phyloP scores from a whole-genome alignment of 1,284 basidiomycete species.

The Taiwanofungus camphoratus region DNA sequence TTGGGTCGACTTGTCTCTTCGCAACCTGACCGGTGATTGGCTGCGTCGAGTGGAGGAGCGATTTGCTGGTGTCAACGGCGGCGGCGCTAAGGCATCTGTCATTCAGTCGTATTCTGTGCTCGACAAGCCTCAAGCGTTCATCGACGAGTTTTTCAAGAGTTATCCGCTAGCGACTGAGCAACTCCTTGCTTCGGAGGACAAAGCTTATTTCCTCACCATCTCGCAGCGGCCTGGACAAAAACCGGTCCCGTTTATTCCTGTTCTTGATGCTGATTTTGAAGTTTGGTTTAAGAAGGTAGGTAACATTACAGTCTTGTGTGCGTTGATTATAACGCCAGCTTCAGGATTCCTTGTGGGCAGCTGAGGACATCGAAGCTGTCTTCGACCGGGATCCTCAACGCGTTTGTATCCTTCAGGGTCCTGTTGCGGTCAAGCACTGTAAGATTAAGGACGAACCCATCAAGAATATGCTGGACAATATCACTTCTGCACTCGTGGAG shows the following conservation, averaged over 20 bases:
- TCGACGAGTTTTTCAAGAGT: constrained; percentile 79
- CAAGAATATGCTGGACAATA: constrained; percentile 85
- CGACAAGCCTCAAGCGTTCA: constrained; percentile 76
- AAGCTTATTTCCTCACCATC: constrained; percentile 93
- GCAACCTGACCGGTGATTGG: constrained; percentile 97
- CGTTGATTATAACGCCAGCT: constrained; percentile 15
- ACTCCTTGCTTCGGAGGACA: constrained; percentile 92
- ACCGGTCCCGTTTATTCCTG: constrained; percentile 98
- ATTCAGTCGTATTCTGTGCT: constrained; percentile 87
- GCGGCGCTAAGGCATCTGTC: constrained; percentile 72
- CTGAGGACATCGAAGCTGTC: constrained; percentile 97
- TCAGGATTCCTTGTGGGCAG: constrained; percentile 95
- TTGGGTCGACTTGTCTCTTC: constrained; percentile 92
- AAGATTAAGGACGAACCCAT: constrained; percentile 91
- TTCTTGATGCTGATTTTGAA: constrained; percentile 89
- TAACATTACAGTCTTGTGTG: constrained; percentile 8
- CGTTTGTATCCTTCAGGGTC: constrained; percentile 96
- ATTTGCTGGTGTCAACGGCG: constrained; percentile 87
- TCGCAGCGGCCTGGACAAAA: constrained; percentile 95
- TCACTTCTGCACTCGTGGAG: constrained; percentile 74
- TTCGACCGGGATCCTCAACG: constrained; percentile 98
- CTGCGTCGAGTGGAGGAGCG: constrained; percentile 94
- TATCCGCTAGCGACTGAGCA: constrained; percentile 84
- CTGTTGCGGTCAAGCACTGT: constrained; percentile 88
- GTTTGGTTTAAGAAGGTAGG: constrained; percentile 98